Percentiles rank a stretch among this genome's conserved stretches.
Conservation (phyloP, 805 yeast species). For the Alloascoidea hylecoeti region DNA sequence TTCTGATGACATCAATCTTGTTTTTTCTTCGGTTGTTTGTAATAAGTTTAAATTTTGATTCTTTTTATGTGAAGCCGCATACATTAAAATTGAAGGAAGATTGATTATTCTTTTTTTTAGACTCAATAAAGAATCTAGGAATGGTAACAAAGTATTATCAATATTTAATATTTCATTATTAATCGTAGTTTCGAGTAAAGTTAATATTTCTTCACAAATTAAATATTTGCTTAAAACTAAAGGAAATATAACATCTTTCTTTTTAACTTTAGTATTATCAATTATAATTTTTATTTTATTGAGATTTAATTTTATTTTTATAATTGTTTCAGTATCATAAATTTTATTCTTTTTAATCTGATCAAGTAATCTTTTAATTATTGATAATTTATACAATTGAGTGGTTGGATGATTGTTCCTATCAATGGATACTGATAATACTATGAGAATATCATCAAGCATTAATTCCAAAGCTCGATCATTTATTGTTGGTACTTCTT, state of each 20-base stretch:
- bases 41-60: too few relatives aligned
- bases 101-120: conserved; percentile 50
- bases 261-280: conserved; percentile 13
- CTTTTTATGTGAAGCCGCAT: too few relatives aligned
- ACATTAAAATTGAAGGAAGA: conserved; percentile 31
- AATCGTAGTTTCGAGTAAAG: conserved; percentile 40
- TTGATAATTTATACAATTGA: conserved; percentile 76
- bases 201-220: conserved; percentile 44
- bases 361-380: conserved; percentile 72
- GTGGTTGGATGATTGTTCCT: conserved; percentile 86
- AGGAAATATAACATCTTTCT: conserved; percentile 25
- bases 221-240: conserved; percentile 53
- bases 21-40: too few relatives aligned
- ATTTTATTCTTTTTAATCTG: conserved; percentile 74
- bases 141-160: conserved; percentile 31
- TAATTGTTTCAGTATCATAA: conserved; percentile 72
- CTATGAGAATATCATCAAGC: conserved; percentile 81
- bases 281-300: conserved; percentile 57
- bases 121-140: conserved; percentile 45
- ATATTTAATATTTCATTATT: too few relatives aligned
- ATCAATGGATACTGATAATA: conserved; percentile 83
- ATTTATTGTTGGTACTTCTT: too few relatives aligned
- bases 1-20: too few relatives aligned
- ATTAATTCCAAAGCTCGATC: conserved; percentile 63
- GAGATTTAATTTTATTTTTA: conserved; percentile 63